Conservation (phyloP, 306 rosid species). For the Luffa acutangula region DNA sequence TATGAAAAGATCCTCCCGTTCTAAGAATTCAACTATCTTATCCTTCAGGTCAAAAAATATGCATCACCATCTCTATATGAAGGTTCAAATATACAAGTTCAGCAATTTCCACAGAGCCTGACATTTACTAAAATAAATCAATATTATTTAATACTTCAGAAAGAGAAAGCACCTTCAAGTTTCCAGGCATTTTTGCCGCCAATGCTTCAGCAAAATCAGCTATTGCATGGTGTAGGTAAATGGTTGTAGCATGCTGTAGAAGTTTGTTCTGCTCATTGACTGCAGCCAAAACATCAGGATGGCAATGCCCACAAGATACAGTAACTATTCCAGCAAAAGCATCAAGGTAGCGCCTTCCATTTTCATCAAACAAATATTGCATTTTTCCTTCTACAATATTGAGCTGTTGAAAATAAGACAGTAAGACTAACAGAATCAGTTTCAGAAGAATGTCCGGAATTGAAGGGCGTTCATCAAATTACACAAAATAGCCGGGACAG, state of each 20-base stretch:
- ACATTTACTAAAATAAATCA: background rate
- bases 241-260: conserved; percentile 81
- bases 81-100: background rate
- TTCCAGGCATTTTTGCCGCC: conserved; percentile 80
- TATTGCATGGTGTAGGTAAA: conserved; percentile 60
- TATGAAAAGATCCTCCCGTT: background rate
- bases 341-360: conserved; percentile 85
- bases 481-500: background rate
- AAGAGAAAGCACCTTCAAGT: conserved; percentile 41
- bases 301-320: conserved; percentile 93
- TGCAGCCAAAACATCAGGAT: conserved; percentile 63
- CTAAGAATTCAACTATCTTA: background rate
- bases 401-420: conserved; percentile 30
- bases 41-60: background rate
- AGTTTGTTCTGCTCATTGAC: conserved; percentile 64
- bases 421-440: conserved; percentile 6
- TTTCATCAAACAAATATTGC: conserved; percentile 84
- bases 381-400: conserved; percentile 93
- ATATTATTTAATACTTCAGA: background rate
- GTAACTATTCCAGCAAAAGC: conserved; percentile 98
- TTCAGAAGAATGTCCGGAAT: background rate
- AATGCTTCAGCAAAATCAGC: conserved; percentile 76
- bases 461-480: background rate
- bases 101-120: background rate
- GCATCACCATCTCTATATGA: background rate